Evolutionary conservation across 768 basidiomycete species (phyloP).

Genomic region (Trametes cinnabarina): DNA sequence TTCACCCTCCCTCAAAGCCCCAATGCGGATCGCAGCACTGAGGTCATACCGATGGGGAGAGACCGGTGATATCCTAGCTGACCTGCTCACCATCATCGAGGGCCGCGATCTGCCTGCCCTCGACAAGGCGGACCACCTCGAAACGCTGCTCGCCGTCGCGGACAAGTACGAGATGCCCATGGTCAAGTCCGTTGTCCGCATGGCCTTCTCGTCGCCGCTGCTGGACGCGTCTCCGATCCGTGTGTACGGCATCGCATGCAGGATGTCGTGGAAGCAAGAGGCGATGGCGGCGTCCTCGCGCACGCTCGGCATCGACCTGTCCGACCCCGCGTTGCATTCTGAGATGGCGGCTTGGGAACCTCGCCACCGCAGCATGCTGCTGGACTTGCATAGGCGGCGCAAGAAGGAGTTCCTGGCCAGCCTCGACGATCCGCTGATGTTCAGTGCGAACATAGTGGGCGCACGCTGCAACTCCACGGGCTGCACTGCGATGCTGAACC

Average conservation of each 20-base stretch:
- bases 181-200: slow-evolving; percentile 42
- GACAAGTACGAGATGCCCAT: slow-evolving; percentile 48
- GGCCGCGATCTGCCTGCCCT: slow-evolving; percentile 41
- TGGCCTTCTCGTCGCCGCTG: background rate
- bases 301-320: slow-evolving; percentile 41
- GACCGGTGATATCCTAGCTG: slow-evolving; percentile 34
- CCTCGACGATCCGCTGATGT: slow-evolving; percentile 37
- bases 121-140: slow-evolving; percentile 42
- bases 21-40: slow-evolving; percentile 1
- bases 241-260: slow-evolving; percentile 45
- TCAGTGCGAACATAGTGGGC: slow-evolving; percentile 29
- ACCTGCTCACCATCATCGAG: slow-evolving; percentile 40
- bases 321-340: slow-evolving; percentile 32
- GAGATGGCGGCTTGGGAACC: slow-evolving; percentile 37
- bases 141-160: slow-evolving; percentile 40
- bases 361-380: slow-evolving; percentile 35
- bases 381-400: slow-evolving; percentile 42
- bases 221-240: slow-evolving; percentile 35
- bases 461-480: background rate
- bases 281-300: slow-evolving; percentile 40
- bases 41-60: slow-evolving; percentile 30
- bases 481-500: background rate
- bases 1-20: slow-evolving; percentile 19
- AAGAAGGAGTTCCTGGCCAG: slow-evolving; percentile 37
- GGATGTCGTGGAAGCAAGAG: slow-evolving; percentile 46